These are phyloP conservation scores for Fistulinella prunicolor DNA, from an alignment of 768 basidiomycete species.

Conservation along the genomic window DNA sequence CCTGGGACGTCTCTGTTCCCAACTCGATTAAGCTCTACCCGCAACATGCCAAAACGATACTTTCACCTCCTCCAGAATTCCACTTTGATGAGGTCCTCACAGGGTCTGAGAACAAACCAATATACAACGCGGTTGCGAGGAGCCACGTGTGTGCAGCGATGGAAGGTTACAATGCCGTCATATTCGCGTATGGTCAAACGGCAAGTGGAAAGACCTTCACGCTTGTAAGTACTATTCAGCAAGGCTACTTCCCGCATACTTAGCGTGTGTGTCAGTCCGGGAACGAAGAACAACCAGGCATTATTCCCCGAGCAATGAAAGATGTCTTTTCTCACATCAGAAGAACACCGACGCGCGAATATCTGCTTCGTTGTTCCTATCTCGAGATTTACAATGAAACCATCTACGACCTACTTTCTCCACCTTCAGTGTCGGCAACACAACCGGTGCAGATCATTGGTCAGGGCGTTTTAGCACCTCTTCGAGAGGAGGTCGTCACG, in stretches of 20 bases:
- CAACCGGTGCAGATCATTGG: slow-evolving; percentile 77
- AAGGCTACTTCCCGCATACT: slow-evolving; percentile 34
- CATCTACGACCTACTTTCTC: slow-evolving; percentile 82
- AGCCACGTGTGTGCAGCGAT: slow-evolving; percentile 88
- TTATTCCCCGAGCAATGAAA: slow-evolving; percentile 89
- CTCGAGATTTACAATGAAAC: slow-evolving; percentile 97
- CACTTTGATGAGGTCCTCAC: slow-evolving; percentile 76
- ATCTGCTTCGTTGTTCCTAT: slow-evolving; percentile 93
- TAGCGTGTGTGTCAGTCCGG: slow-evolving; percentile 47
- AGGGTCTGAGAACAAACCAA: slow-evolving; percentile 73
- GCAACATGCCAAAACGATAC: slow-evolving; percentile 47
- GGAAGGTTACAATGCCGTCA: slow-evolving; percentile 94
- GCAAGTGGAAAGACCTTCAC: slow-evolving; percentile 76
- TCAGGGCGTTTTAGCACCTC: slow-evolving; percentile 64
- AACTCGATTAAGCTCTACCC: slow-evolving; percentile 63
- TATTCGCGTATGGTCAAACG: slow-evolving; percentile 95
- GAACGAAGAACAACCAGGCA: slow-evolving; percentile 81
- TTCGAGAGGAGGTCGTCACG: slow-evolving; percentile 92
- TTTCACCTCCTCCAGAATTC: slow-evolving; percentile 47
- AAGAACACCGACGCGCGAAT: slow-evolving; percentile 75
- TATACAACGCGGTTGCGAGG: slow-evolving; percentile 72
- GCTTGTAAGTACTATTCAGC: slow-evolving; percentile 35
- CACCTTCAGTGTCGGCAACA: slow-evolving; percentile 48
- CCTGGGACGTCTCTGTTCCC: slow-evolving; percentile 50
- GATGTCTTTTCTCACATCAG: slow-evolving; percentile 88